Conservation (phyloP, 768 basidiomycete genomes). For the Russula sp. region DNA sequence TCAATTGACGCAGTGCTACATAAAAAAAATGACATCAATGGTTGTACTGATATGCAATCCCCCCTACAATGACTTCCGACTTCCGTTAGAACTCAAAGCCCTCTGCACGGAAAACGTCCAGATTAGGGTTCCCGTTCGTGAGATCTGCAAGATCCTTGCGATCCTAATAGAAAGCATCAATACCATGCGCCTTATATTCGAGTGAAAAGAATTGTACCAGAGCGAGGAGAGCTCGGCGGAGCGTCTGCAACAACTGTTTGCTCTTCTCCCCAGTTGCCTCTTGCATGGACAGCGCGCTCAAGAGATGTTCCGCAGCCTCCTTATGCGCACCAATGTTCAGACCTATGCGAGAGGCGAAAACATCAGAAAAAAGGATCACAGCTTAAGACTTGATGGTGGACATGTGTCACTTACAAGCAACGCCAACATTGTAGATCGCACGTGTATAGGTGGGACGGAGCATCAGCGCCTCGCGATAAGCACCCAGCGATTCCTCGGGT, state of each 20-base stretch:
- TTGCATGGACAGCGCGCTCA: constrained; percentile 77
- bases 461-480: constrained; percentile 84
- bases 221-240: constrained; percentile 68
- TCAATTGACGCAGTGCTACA: background rate
- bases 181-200: background rate
- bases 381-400: background rate
- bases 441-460: constrained; percentile 93
- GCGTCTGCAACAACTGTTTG: constrained; percentile 84
- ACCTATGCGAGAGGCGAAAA: constrained; percentile 40
- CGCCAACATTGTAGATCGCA: constrained; percentile 96
- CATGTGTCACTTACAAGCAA: constrained; percentile 66
- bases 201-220: constrained; percentile 50
- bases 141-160: constrained; percentile 76
- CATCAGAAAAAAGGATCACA: constrained; percentile 1
- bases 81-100: constrained; percentile 77
- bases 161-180: constrained; percentile 40
- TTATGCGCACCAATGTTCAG: constrained; percentile 92
- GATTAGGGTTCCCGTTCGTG: constrained; percentile 53
- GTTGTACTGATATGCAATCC: background rate
- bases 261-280: constrained; percentile 65
- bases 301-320: constrained; percentile 94
- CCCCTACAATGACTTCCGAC: background rate
- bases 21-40: background rate
- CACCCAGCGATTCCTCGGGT: constrained; percentile 88
- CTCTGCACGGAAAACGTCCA: constrained; percentile 69